These are phyloP conservation scores for Auricularia sp. DNA, from an alignment of 768 basidiomycete species.

Conservation along the genomic window DNA sequence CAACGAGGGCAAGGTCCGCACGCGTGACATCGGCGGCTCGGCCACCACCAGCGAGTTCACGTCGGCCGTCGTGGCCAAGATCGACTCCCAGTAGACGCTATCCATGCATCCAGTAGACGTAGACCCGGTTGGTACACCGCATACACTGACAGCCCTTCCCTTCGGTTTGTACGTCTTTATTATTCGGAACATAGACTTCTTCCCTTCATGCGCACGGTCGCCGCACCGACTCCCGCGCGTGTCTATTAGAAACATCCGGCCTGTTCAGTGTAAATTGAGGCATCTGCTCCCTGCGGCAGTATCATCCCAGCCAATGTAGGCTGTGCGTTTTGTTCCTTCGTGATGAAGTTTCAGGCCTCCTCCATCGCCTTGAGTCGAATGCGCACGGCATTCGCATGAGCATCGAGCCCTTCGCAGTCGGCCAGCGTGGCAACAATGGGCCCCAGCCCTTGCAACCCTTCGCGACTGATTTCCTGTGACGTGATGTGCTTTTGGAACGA, in stretches of 20 bases:
- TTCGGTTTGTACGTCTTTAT: too few species aligned
- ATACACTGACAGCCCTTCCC: too few species aligned
- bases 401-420: slow-evolving; percentile 89
- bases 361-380: slow-evolving; percentile 45
- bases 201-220: too few species aligned
- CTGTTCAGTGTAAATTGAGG: neutral
- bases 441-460: slow-evolving; percentile 69
- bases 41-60: slow-evolving; percentile 95
- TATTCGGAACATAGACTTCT: too few species aligned
- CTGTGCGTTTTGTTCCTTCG: neutral
- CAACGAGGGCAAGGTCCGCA: slow-evolving; percentile 77
- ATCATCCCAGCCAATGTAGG: neutral
- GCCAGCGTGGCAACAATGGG: slow-evolving; percentile 84
- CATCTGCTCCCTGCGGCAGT: neutral
- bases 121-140: too few species aligned
- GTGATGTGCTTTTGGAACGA: slow-evolving; percentile 99
- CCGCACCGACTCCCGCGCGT: too few species aligned
- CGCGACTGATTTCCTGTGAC: slow-evolving; percentile 79
- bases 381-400: slow-evolving; percentile 93
- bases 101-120: too few species aligned
- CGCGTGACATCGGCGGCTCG: slow-evolving; percentile 89
- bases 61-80: slow-evolving; percentile 57
- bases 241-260: too few species aligned
- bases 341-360: neutral
- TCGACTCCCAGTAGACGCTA: neutral